phyloP scores from a whole-genome alignment of 768 basidiomycete species.

The Boletus tylopilopsis region DNA sequence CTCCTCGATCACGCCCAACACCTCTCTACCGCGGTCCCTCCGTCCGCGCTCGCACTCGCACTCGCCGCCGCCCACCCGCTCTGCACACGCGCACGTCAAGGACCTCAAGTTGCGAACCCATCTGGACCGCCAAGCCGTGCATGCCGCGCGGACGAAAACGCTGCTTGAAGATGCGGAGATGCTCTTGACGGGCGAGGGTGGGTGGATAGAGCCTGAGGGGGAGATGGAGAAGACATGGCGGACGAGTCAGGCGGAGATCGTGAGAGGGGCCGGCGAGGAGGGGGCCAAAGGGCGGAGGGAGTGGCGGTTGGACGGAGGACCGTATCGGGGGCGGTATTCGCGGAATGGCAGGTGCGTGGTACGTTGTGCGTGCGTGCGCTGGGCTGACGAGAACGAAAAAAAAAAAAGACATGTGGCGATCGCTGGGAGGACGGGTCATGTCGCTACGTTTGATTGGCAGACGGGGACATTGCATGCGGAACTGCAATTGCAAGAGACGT shows the following conservation, averaged over 20 bases:
- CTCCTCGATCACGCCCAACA: slow-evolving; percentile 54
- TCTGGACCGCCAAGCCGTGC: slow-evolving; percentile 57
- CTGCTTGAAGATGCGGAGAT: slow-evolving; percentile 70
- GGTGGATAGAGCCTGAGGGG: slow-evolving; percentile 70
- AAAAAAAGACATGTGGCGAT: slow-evolving; percentile 74
- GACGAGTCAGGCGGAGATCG: slow-evolving; percentile 77
- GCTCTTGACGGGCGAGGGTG: slow-evolving; percentile 64
- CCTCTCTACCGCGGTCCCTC: slow-evolving; percentile 67
- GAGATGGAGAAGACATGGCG: slow-evolving; percentile 90
- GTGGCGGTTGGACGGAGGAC: slow-evolving; percentile 80
- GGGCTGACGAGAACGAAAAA: background rate
- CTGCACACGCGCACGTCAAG: slow-evolving; percentile 57
- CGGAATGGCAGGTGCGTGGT: slow-evolving; percentile 78
- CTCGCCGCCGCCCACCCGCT: slow-evolving; percentile 44
- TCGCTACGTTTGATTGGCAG: slow-evolving; percentile 93
- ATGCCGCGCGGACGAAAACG: slow-evolving; percentile 57
- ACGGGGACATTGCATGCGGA: slow-evolving; percentile 83
- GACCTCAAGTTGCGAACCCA: slow-evolving; percentile 76
- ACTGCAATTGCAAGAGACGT: slow-evolving; percentile 85
- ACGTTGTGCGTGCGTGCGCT: background rate
- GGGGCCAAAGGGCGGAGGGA: slow-evolving; percentile 74
- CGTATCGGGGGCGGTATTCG: slow-evolving; percentile 81
- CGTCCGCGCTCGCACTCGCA: slow-evolving; percentile 44
- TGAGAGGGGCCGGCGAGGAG: slow-evolving; percentile 61
- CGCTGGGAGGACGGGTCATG: slow-evolving; percentile 77